Conservation (phyloP, 2,329 filamentous ascomycete species). For the Talaromyces atroroseus region DNA sequence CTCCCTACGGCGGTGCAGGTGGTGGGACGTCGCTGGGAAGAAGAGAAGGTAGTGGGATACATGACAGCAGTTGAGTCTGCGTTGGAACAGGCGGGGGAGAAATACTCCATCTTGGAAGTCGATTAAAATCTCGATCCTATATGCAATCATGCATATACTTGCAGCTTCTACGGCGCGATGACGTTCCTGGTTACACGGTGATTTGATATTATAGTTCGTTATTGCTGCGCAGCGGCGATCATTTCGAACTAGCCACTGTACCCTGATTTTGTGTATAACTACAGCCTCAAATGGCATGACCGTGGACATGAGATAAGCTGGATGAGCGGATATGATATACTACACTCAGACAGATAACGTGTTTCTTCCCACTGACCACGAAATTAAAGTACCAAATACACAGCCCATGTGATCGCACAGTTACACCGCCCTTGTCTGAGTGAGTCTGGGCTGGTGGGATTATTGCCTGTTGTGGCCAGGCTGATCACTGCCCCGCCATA, state of each 20-base stretch:
- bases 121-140: conserved; percentile 20
- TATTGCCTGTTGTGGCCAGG: no score
- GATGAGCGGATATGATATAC: no score
- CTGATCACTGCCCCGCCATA: neutral
- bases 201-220: neutral
- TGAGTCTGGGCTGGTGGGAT: neutral
- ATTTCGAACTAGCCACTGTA: neutral
- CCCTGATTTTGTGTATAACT: neutral
- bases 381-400: no score
- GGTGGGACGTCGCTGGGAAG: conserved; percentile 71
- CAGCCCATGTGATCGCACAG: no score
- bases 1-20: conserved; percentile 82
- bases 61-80: conserved; percentile 77
- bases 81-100: conserved; percentile 47
- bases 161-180: neutral
- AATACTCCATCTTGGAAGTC: conserved; percentile 34
- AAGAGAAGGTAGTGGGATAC: conserved; percentile 77
- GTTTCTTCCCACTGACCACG: no score
- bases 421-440: no score
- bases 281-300: no score
- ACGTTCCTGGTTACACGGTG: neutral
- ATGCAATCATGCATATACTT: neutral
- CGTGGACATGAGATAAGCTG: no score
- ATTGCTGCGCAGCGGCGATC: neutral
- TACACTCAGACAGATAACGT: no score